Conservation (phyloP, 495 filamentous ascomycete genomes). For the Hypoxylon intermedium region DNA sequence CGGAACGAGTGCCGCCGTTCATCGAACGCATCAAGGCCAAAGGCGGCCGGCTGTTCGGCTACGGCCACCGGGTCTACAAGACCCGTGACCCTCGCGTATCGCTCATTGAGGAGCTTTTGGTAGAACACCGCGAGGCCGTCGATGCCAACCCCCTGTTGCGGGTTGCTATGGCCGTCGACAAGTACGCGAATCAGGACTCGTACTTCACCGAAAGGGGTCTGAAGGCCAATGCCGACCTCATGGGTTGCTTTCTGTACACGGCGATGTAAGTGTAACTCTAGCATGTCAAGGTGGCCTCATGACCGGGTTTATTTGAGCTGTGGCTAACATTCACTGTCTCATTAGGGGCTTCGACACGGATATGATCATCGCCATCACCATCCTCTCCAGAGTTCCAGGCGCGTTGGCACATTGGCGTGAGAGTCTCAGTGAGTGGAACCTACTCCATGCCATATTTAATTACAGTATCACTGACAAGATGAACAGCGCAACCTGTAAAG, state of each 20-base stretch:
- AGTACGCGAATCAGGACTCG: conserved; percentile 55
- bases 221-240: conserved; percentile 65
- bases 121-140: conserved; percentile 48
- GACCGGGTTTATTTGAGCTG: background rate
- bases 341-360: conserved; percentile 38
- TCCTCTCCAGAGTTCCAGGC: conserved; percentile 39
- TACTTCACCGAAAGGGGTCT: conserved; percentile 59
- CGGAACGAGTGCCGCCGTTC: conserved; percentile 55
- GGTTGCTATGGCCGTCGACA: conserved; percentile 59
- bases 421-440: conserved; percentile 35
- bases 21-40: conserved; percentile 60
- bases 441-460: conserved; percentile 1
- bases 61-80: conserved; percentile 65
- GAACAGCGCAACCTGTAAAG: conserved; percentile 40
- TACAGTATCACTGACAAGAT: conserved; percentile 5
- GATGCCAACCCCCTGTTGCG: conserved; percentile 54
- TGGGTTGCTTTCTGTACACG: conserved; percentile 63
- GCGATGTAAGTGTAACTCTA: conserved; percentile 48
- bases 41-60: conserved; percentile 63
- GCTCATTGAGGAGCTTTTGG: conserved; percentile 56
- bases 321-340: conserved; percentile 2
- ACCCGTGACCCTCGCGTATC: conserved; percentile 59
- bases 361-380: conserved; percentile 39
- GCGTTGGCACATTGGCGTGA: conserved; percentile 46
- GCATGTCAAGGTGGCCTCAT: background rate